These are phyloP conservation scores for Amanita polypyramis DNA, from an alignment of 768 basidiomycete genomes.

Conservation along the genomic window DNA sequence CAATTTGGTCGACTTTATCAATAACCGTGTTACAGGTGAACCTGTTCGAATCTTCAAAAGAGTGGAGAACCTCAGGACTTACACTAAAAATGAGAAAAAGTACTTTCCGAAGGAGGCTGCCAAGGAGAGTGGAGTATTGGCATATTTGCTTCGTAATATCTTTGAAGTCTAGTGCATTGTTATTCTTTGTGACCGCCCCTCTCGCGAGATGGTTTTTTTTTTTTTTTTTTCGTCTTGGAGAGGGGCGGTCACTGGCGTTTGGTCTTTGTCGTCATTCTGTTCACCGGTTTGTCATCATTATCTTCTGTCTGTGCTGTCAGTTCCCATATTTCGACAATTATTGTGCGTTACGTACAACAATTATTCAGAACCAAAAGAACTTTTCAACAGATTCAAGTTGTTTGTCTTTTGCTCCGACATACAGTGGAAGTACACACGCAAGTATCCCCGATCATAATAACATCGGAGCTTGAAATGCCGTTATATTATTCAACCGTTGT, in stretches of 20 bases:
- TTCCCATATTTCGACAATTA: too few relatives aligned
- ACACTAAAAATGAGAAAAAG: background rate
- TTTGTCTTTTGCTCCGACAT: too few relatives aligned
- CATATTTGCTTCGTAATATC: background rate
- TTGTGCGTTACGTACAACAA: too few relatives aligned
- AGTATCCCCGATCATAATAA: too few relatives aligned
- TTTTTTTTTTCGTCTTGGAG: background rate
- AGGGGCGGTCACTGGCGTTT: background rate
- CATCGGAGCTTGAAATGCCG: too few relatives aligned
- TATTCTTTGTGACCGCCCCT: background rate
- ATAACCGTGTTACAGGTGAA: background rate
- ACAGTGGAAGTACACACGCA: too few relatives aligned
- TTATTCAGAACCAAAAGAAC: too few relatives aligned
- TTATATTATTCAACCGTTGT: too few relatives aligned
- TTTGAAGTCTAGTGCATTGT: background rate
- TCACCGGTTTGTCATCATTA: background rate
- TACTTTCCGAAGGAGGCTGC: background rate
- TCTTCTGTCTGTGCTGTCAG: too few relatives aligned
- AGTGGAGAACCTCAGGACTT: background rate
- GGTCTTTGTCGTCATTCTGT: background rate
- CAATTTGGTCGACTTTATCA: slow-evolving; percentile 5
- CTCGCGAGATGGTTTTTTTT: background rate
- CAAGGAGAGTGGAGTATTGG: slow-evolving; percentile 1
- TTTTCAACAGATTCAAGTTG: too few relatives aligned
- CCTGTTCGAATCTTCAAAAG: background rate